Percentiles rank a stretch among this genome's conserved stretches.
These are phyloP conservation scores for Ophiostoma sp. DNA, from an alignment of 2,329 filamentous ascomycete genomes.

Conservation along the genomic window DNA sequence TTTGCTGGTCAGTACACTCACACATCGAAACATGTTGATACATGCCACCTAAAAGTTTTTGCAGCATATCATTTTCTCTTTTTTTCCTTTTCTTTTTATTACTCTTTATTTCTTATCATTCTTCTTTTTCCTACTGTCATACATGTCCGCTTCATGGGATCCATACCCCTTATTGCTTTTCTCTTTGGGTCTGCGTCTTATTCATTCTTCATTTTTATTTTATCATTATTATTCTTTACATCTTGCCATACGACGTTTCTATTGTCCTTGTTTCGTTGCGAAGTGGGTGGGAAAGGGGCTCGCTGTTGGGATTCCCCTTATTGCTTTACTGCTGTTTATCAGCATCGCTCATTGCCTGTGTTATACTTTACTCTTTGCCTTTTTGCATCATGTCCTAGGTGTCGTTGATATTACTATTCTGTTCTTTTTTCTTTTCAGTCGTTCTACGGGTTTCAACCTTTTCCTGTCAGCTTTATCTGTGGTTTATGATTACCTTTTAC, in stretches of 20 bases:
- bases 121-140: neutral
- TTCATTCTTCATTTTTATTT: slow-evolving; percentile 15
- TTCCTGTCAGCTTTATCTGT: neutral
- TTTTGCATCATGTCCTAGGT: slow-evolving; percentile 12
- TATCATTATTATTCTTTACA: neutral
- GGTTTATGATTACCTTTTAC: slow-evolving; percentile 3
- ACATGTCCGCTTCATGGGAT: slow-evolving; percentile 8
- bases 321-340: neutral
- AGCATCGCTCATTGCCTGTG: neutral
- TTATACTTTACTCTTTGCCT: neutral
- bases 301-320: slow-evolving; percentile 11
- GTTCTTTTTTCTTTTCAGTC: neutral
- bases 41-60: slow-evolving; percentile 16
- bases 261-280: neutral
- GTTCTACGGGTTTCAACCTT: neutral
- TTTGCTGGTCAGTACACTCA: neutral
- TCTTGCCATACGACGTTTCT: slow-evolving; percentile 5
- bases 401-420: slow-evolving; percentile 8
- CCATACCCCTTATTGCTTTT: neutral
- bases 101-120: neutral
- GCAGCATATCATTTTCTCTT: neutral
- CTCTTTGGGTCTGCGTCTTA: slow-evolving; percentile 8
- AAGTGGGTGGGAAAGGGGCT: slow-evolving; percentile 18
- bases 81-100: neutral
- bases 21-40: slow-evolving; percentile 8